phyloP scores from a whole-genome alignment of 805 yeast species.

The Kazachstania africana region DNA sequence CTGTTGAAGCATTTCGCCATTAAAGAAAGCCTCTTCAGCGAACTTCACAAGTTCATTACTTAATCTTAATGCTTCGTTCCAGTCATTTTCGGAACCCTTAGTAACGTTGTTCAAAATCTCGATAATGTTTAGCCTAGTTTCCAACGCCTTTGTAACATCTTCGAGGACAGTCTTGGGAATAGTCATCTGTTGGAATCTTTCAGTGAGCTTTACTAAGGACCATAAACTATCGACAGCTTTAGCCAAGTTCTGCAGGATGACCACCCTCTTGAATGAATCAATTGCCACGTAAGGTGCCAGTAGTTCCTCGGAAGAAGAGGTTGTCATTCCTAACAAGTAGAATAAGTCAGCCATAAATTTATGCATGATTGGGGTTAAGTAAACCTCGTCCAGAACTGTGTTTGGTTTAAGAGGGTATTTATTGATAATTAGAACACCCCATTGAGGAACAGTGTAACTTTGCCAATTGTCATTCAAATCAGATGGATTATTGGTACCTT shows the following conservation, averaged over 20 bases:
- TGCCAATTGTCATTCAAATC: constrained; percentile 11
- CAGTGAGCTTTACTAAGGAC: constrained; percentile 59
- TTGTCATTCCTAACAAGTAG: constrained; percentile 58
- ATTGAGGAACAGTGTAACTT: constrained; percentile 67
- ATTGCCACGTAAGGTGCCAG: constrained; percentile 46
- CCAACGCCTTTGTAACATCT: constrained; percentile 44
- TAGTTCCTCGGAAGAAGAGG: constrained; percentile 25
- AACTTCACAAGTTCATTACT: constrained; percentile 35
- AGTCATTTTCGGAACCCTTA: constrained; percentile 21
- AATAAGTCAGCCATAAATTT: constrained; percentile 66
- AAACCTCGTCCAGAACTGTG: constrained; percentile 29
- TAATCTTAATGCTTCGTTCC: constrained; percentile 42
- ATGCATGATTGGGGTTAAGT: constrained; percentile 48
- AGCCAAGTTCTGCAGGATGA: constrained; percentile 45
- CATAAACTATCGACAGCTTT: constrained; percentile 57
- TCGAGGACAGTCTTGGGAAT: constrained; percentile 62
- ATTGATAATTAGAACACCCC: constrained; percentile 56
- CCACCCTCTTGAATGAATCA: constrained; percentile 53
- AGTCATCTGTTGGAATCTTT: constrained; percentile 65
- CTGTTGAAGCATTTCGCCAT: constrained; percentile 90
- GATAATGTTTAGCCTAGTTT: constrained; percentile 23
- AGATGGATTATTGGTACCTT: no score
- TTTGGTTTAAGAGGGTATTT: constrained; percentile 17
- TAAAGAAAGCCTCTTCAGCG: constrained; percentile 71
- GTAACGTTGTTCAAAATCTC: constrained; percentile 22